These are phyloP conservation scores for Phaeosphaeriaceae sp. DNA, from an alignment of 2,329 filamentous ascomycete species.

Conservation along the genomic window DNA sequence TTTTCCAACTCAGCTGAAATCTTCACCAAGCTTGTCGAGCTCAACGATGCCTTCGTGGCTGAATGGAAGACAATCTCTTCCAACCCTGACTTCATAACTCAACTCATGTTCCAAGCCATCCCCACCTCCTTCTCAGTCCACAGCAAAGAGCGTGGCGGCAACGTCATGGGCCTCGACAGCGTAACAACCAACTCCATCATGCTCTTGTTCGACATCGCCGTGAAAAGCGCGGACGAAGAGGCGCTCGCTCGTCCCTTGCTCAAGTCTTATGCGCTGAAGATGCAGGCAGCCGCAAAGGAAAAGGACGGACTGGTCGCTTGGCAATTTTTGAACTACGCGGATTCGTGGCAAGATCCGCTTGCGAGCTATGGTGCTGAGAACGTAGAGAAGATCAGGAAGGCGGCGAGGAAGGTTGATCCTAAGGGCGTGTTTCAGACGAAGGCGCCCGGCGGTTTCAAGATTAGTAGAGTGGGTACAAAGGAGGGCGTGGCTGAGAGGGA, in stretches of 20 bases:
- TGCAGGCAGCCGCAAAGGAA: slow-evolving; percentile 18
- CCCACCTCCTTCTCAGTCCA: slow-evolving; percentile 24
- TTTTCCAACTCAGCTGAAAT: slow-evolving; percentile 28
- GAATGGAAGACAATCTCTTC: slow-evolving; percentile 16
- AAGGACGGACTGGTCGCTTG: slow-evolving; percentile 20
- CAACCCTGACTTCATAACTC: slow-evolving; percentile 29
- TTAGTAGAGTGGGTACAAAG: slow-evolving; percentile 4
- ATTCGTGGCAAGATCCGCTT: slow-evolving; percentile 43
- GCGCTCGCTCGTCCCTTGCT: slow-evolving; percentile 16
- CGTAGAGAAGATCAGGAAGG: slow-evolving; percentile 12
- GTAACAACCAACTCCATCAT: slow-evolving; percentile 27
- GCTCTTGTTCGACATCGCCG: slow-evolving; percentile 23
- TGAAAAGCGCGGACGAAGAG: slow-evolving; percentile 12
- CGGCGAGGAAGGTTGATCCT: slow-evolving; percentile 32
- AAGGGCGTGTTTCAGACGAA: slow-evolving; percentile 31
- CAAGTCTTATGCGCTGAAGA: slow-evolving; percentile 13
- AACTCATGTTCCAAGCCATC: slow-evolving; percentile 34
- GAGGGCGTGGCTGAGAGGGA: background rate
- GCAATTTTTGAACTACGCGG: slow-evolving; percentile 46
- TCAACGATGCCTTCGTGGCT: slow-evolving; percentile 26
- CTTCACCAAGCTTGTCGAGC: slow-evolving; percentile 26
- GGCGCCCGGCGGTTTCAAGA: slow-evolving; percentile 30
- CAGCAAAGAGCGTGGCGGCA: slow-evolving; percentile 29
- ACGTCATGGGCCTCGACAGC: slow-evolving; percentile 33
- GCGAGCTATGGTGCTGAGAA: slow-evolving; percentile 23